Evolutionary conservation across 2,329 filamentous ascomycete genomes (phyloP), one percentile per base, ranked within the genome.

Genomic region (Escovopsis sp.): DNA sequence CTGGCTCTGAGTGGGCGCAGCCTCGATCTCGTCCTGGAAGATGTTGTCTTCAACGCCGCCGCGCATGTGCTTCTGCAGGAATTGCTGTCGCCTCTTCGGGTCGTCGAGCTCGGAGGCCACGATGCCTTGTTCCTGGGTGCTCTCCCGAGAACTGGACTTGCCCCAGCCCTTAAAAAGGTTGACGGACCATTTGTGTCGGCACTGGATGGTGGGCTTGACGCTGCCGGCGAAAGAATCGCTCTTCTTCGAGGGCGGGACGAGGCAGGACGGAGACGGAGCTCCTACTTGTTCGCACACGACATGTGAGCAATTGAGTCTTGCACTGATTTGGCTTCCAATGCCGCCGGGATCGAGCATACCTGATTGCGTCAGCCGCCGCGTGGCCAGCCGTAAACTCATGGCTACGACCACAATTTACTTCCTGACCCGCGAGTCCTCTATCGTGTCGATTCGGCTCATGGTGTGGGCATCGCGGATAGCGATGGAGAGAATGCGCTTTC

Each of bases 381-480:
- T 67, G 51, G 79, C 76, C 55, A 77, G 63, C 59, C 72, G 71
- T 53, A 81, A 61, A 63, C 69, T 83, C 81, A 85, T 86, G 56
- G 50, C 54, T 38, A 48, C 35, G 41, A 39, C 29, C 36, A 39
- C 15, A 33, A 15, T 31, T 7, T 49, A 45, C 45, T 48, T 49
- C 39, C 40, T 39, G 40, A 31, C 47, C 44, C 47, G 46, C 45
- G 49, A 48, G 47, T 44, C 47, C 48, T 48, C 45, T 30, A 30
- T 48, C 45, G 42, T 50, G 42, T 49, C 48, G 33, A 42, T 27
- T 44, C 44, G 45, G 43, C 34, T 36, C 14, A 35, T 35, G 20
- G 14, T 36, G 7, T 27, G 38, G 39, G 45, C 41, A 42, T 46
- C 39, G 50, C 45, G 34, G 47, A 39, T 46, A 44, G 29, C 40